Base-by-base conservation (phyloP, 2,329 filamentous ascomycete species). In the Fusarium luffae region DNA sequence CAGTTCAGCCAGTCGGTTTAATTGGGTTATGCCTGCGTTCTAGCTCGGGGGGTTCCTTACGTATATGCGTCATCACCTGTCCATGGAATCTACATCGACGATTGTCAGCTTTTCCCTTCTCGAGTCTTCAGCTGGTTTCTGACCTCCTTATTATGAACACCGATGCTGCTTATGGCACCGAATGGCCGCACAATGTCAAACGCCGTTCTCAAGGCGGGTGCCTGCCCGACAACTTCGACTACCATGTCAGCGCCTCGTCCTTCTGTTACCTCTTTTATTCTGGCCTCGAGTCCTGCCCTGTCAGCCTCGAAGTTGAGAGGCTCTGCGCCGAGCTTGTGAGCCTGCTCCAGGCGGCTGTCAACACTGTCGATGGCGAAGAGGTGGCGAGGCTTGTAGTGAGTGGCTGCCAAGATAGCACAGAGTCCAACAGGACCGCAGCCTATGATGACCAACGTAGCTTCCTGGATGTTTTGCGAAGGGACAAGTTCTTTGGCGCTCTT, bases 371-470 rank as follows among this genome's bases (percentile, higher is more conserved):
- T 87, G 8, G 93, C 93, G 66, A 97, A 89, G 4, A 97, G 80
- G 75, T 92, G 85, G 77, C 90, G 92, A 2, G 93, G 93, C 70
- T 89, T 88, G 78, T 89, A 90, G 74, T 93, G 89, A n/a, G 91
- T 83, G 8, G 92, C 91, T 63, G 93, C 91, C 66, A 94, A 86
- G 60, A 97, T 82, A 18, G 94, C 93, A 78, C 94, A 97, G 14
- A 97, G 85, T 2, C 93, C 94, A 5, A 97, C 91, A 0, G 91
- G 91, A 1, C 94, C 94, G 76, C 94, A 97, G 7, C 94, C 94
- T 63, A 97, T 88, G 21, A 97, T 82, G 2, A 97, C 92, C 0
- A 93, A 89, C 0, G 90, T 92, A 63, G 89, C 88, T 16, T 82
- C 73, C n/a, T 78, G 75, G n/a, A 80, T 65, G 25, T 77, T 68